Evolutionary conservation across 192 early-diverging fungal genomes (phyloP), one percentile per base, ranked within the genome.

Genomic region (Coemansia sp.): DNA sequence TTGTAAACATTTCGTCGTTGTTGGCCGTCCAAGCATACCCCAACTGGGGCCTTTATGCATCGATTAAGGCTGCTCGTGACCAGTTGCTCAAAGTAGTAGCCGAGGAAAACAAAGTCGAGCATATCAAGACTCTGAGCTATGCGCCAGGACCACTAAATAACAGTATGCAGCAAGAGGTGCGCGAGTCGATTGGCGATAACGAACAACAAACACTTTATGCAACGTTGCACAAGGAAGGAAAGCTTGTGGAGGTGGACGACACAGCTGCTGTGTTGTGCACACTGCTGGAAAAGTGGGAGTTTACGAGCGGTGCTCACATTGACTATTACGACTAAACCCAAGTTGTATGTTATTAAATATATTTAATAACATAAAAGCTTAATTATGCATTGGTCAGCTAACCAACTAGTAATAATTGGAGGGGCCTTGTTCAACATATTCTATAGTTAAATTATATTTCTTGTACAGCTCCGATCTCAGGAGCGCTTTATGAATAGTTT

Each of bases 141-240:
- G 91, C 94, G 3, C 94, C 94, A 2, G 94, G 94, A 12, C 94
- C 94, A 29, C 71, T 96, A 55, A 91, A 94, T 48, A 91, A 88
- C 51, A 83, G 88, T 35, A 93, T 94, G 93, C 92, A 94, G 74
- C 69, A 72, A 1, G 64, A 81, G 31, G 91, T 94, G 31, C 86
- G 94, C 19, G 68, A 82, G 22, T 86, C 83, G 6, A 72, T 96
- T 27, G 88, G 86, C 4, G 88, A 90, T 55, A 55, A 65, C 4
- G 87, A 85, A 43, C 87, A 93, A 60, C 81, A 78, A 10, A 35
- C 81, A 17, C 59, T 88, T 17, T 96, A 85, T 67, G 73, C 71
- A 11, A 61, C 80, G 21, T 86, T 93, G 89, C 85, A 90, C 56
- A 62, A 74, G 10, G 71, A 88, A 77, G 76, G 82, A 4, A 86